Evolutionary conservation across 1,284 basidiomycete species (phyloP), one percentile per base, ranked within the genome.

Genomic region (Golubevia sp.): DNA sequence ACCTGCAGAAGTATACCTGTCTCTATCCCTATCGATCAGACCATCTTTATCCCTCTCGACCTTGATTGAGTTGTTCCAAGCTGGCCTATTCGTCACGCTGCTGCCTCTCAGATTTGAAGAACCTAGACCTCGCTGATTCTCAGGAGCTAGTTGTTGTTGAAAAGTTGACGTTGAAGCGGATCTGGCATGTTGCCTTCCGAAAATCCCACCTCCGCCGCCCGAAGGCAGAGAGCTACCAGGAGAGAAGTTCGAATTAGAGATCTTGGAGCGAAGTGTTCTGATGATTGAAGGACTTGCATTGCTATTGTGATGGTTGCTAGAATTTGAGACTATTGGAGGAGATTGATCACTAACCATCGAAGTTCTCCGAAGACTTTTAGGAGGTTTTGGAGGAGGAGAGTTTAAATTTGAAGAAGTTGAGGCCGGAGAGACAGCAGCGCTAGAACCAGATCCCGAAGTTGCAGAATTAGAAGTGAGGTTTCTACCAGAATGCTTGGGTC

Each of bases 401-500:
- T 44, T 44, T 44, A 44, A 44, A 44, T 44, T 44, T 44, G 38
- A 44, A 44, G 38, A 44, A 18, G 38, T 44, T 18, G 38, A 44
- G 18, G 38, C 38, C 11, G 38, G 38, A 44, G 38, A 44, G 38
- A 44, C 38, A 13, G 38, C 13, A 44, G 38, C 38, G 18, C 38
- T 44, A 18, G 38, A 44, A n/a, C n/a, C n/a, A n/a, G n/a, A n/a
- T n/a, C n/a, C n/a, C n/a, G n/a, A n/a, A n/a, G n/a, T n/a, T n/a
- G n/a, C n/a, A n/a, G n/a, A n/a, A 44, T 44, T 44, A 8, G 38
- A 44, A 13, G 11, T 18, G 11, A 44, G 18, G 18, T 44, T 44
- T 44, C 38, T 44, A 8, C 38, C 38, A 8, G 38, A 44, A 44
- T 44, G 63, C 20, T 48, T 63, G 30, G 61, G 26, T 2, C 64